Conservation (phyloP, 768 basidiomycete species). For the Sarcodon sp. region DNA sequence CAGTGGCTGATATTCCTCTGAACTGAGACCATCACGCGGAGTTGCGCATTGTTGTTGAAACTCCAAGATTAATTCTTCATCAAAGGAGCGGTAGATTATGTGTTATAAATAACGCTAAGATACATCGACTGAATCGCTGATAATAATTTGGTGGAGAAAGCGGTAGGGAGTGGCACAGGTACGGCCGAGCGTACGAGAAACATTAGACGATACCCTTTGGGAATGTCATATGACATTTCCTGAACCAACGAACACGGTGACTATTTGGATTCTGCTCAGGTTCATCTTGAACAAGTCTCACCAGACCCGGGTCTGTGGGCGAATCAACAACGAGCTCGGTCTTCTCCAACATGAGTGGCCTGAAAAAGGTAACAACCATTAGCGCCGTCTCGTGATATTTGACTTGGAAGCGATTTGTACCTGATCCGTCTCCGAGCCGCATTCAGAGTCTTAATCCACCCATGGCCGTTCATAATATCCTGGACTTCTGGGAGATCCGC, state of each 20-base stretch:
- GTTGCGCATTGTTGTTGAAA: background rate
- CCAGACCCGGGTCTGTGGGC: background rate
- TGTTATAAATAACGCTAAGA: background rate
- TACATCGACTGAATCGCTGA: background rate
- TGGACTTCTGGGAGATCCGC: constrained; percentile 19
- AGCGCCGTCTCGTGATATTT: too few species aligned
- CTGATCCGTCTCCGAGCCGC: too few species aligned
- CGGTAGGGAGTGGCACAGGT: background rate
- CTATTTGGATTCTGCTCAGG: too few species aligned
- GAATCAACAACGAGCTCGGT: constrained; percentile 4
- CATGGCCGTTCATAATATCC: background rate
- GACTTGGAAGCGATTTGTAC: too few species aligned
- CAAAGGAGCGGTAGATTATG: background rate
- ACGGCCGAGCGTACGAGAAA: background rate
- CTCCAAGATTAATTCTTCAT: too few species aligned
- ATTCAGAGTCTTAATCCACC: too few species aligned
- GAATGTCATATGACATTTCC: background rate
- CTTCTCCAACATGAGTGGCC: constrained; percentile 4
- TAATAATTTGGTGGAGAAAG: background rate
- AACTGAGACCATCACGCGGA: background rate
- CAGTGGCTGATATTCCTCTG: background rate
- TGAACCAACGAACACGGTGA: background rate
- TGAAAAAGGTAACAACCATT: background rate
- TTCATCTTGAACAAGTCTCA: too few species aligned
- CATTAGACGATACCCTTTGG: background rate